phyloP scores from a whole-genome alignment of 2,329 filamentous ascomycete genomes.

The Aspergillus ibericus region DNA sequence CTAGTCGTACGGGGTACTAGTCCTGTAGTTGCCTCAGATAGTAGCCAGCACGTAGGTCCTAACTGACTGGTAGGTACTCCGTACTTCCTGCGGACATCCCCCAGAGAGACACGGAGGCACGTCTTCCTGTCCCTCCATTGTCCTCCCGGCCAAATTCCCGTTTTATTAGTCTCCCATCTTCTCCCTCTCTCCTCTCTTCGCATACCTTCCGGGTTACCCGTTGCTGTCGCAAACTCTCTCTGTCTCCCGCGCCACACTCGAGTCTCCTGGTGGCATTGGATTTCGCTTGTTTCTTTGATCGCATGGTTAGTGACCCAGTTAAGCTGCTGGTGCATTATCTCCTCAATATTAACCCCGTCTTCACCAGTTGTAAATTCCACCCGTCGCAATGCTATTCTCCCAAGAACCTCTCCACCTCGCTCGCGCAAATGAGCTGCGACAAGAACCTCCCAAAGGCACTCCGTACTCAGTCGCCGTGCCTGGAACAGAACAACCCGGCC shows the following conservation, averaged over 20 bases:
- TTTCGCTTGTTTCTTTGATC: background rate
- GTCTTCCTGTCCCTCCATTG: background rate
- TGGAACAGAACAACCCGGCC: slow-evolving; percentile 69
- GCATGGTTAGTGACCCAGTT: background rate
- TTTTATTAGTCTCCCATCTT: background rate
- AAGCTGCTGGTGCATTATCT: background rate
- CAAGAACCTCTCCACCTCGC: slow-evolving; percentile 34
- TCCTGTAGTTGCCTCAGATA: background rate
- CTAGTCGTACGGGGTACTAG: background rate
- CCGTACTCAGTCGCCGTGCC: slow-evolving; percentile 79
- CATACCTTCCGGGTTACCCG: no score
- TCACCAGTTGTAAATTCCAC: background rate
- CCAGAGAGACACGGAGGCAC: background rate
- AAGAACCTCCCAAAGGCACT: slow-evolving; percentile 68
- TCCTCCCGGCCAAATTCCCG: background rate
- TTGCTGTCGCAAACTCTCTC: no score
- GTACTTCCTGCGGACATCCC: background rate
- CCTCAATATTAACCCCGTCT: background rate
- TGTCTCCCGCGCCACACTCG: background rate
- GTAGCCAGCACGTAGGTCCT: background rate
- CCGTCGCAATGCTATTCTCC: slow-evolving; percentile 39
- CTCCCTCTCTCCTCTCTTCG: background rate
- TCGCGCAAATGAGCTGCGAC: slow-evolving; percentile 53
- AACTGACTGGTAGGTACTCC: background rate
- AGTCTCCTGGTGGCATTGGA: background rate